Evolutionary conservation across 345 rosid genomes (phyloP).

Genomic region (Pugionium dolabratum): DNA sequence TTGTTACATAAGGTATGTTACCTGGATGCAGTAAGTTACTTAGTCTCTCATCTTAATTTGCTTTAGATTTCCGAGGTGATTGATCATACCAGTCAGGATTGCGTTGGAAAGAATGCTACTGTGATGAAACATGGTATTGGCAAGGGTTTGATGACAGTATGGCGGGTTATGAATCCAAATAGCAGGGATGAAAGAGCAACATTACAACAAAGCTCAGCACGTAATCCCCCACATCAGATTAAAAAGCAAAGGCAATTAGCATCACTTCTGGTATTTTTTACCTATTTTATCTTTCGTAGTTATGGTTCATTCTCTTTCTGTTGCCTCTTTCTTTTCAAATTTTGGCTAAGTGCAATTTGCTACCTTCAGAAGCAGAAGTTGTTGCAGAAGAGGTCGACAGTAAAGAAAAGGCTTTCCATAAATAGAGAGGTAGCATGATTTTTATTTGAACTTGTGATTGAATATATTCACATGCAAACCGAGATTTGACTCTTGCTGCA

Average conservation of each 20-base stretch:
- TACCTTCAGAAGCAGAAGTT: conserved; percentile 58
- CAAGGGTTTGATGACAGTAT: conserved; percentile 91
- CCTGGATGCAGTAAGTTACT: conserved; percentile 9
- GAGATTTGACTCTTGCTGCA: conserved; percentile 44
- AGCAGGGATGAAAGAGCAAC: conserved; percentile 45
- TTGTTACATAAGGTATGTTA: not conserved
- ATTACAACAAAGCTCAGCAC: conserved; percentile 40
- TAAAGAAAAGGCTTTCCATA: conserved; percentile 55
- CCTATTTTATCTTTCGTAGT: conserved; percentile 1
- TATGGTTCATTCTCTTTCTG: conserved; percentile 10
- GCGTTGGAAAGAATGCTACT: conserved; percentile 36
- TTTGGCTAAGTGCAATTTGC: conserved; percentile 27
- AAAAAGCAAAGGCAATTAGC: conserved; percentile 50
- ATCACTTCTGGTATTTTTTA: conserved; percentile 47
- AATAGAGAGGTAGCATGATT: conserved; percentile 56
- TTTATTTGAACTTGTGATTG: conserved; percentile 25
- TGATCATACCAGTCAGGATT: conserved; percentile 35
- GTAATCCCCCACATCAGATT: conserved; percentile 29
- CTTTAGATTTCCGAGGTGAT: conserved; percentile 31
- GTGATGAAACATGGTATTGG: conserved; percentile 88
- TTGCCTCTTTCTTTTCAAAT: not conserved
- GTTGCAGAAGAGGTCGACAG: conserved; percentile 49
- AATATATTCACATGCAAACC: conserved; percentile 15
- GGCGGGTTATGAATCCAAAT: conserved; percentile 71
- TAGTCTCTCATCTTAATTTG: conserved; percentile 24